These are phyloP conservation scores for Ascochyta rabiei DNA, from an alignment of 2,329 filamentous ascomycete genomes.

Conservation along the genomic window DNA sequence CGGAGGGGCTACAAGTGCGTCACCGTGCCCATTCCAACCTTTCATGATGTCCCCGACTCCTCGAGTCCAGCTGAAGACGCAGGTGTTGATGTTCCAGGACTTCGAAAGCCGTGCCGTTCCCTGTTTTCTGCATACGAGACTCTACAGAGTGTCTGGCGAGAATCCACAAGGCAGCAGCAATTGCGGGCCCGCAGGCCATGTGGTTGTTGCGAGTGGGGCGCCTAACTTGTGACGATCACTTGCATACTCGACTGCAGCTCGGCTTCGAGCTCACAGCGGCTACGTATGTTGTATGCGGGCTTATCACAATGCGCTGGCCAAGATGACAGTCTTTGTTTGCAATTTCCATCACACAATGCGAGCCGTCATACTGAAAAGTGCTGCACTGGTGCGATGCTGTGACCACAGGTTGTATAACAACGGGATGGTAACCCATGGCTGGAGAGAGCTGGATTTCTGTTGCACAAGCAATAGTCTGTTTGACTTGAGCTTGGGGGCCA, in stretches of 20 bases:
- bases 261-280: slow-evolving; percentile 24
- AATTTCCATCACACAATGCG: neutral
- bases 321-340: slow-evolving; percentile 9
- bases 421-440: neutral
- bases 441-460: neutral
- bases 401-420: neutral
- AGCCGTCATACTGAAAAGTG: neutral
- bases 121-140: neutral
- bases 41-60: slow-evolving; percentile 27
- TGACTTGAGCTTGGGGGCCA: neutral
- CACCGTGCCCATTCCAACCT: slow-evolving; percentile 22
- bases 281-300: slow-evolving; percentile 32
- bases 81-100: slow-evolving; percentile 2
- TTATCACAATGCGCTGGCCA: slow-evolving; percentile 32
- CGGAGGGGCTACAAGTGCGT: slow-evolving; percentile 17
- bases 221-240: slow-evolving; percentile 19
- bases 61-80: neutral
- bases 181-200: slow-evolving; percentile 6
- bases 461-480: neutral
- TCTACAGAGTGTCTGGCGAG: neutral
- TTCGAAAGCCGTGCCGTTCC: neutral
- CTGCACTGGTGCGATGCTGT: neutral
- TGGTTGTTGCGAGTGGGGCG: slow-evolving; percentile 9
- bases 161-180: slow-evolving; percentile 12
- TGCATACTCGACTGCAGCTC: slow-evolving; percentile 31